These are phyloP conservation scores for Malassezia globosa DNA, from an alignment of 1,284 basidiomycete species.

Conservation along the genomic window DNA sequence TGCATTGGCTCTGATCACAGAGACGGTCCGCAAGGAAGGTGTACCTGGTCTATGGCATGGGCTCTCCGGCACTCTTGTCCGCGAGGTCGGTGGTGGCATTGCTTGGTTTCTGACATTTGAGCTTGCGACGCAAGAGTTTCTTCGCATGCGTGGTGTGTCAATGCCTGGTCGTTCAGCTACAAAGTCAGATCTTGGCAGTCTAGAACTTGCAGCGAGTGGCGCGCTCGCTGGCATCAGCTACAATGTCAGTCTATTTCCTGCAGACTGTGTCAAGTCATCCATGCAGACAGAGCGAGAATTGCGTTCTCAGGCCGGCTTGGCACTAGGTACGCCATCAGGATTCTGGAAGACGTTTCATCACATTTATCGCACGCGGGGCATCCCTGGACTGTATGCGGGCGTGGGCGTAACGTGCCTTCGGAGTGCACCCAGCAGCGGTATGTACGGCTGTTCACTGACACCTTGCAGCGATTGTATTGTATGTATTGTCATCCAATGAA, in stretches of 20 bases:
- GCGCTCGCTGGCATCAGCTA: constrained; percentile 77
- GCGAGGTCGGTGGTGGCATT: constrained; percentile 73
- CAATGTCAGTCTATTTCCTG: constrained; percentile 54
- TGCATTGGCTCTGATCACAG: constrained; percentile 57
- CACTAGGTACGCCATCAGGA: constrained; percentile 46
- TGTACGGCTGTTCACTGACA: constrained; percentile 20
- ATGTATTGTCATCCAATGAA: not conserved
- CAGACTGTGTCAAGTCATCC: constrained; percentile 84
- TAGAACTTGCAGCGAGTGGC: constrained; percentile 74
- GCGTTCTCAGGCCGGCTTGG: constrained; percentile 40
- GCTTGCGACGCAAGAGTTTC: constrained; percentile 29
- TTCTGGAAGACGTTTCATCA: constrained; percentile 63
- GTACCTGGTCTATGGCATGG: constrained; percentile 72
- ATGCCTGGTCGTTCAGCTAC: constrained; percentile 18
- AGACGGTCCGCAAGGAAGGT: constrained; percentile 59
- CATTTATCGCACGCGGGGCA: constrained; percentile 66
- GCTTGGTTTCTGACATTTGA: constrained; percentile 85
- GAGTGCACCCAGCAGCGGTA: constrained; percentile 57
- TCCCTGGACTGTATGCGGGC: constrained; percentile 78
- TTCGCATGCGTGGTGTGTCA: constrained; percentile 7
- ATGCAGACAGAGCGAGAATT: constrained; percentile 91
- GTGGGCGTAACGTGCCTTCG: constrained; percentile 82
- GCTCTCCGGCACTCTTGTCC: constrained; percentile 65
- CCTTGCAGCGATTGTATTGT: constrained; percentile 10
- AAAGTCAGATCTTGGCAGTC: constrained; percentile 55